phyloP scores from a whole-genome alignment of 2,329 filamentous ascomycete species.

The Ambrosiella beaveri region DNA sequence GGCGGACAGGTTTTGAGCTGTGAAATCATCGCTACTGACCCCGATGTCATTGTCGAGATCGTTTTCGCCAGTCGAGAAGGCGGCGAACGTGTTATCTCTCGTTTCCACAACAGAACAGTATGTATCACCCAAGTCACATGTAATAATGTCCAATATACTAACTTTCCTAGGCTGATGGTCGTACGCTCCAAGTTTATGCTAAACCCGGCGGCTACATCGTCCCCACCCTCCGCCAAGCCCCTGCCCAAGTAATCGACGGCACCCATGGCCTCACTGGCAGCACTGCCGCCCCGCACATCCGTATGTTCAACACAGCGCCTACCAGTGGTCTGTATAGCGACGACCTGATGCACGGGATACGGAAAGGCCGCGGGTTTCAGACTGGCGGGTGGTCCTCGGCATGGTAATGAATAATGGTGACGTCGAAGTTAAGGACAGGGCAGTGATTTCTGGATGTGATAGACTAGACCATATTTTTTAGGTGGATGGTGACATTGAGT shows the following conservation, averaged over 20 bases:
- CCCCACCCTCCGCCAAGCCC: constrained; percentile 19
- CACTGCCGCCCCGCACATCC: constrained; percentile 16
- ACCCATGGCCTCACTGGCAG: constrained; percentile 34
- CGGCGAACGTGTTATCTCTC: constrained; percentile 56
- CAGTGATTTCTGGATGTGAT: not conserved
- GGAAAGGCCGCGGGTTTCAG: constrained; percentile 16
- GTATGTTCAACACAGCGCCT: not conserved
- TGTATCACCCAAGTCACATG: constrained; percentile 16
- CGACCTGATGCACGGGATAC: constrained; percentile 20
- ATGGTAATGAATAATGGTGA: not conserved
- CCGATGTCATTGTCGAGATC: constrained; percentile 63
- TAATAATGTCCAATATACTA: not conserved
- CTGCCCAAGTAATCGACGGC: constrained; percentile 29
- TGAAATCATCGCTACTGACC: constrained; percentile 46
- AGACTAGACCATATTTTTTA: not conserved
- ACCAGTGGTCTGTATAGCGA: constrained; percentile 35
- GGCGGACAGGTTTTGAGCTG: constrained; percentile 53
- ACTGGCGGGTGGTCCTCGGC: not conserved
- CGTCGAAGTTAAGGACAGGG: not conserved
- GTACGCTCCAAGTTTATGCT: constrained; percentile 54
- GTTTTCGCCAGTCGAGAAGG: constrained; percentile 55
- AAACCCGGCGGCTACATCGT: constrained; percentile 33
- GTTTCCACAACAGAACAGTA: constrained; percentile 65
- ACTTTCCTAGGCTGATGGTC: constrained; percentile 47
- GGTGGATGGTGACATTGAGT: not conserved